Evolutionary conservation across 805 yeast species (phyloP), one percentile per base, ranked within the genome.

Genomic region (Candida chauliodis): DNA sequence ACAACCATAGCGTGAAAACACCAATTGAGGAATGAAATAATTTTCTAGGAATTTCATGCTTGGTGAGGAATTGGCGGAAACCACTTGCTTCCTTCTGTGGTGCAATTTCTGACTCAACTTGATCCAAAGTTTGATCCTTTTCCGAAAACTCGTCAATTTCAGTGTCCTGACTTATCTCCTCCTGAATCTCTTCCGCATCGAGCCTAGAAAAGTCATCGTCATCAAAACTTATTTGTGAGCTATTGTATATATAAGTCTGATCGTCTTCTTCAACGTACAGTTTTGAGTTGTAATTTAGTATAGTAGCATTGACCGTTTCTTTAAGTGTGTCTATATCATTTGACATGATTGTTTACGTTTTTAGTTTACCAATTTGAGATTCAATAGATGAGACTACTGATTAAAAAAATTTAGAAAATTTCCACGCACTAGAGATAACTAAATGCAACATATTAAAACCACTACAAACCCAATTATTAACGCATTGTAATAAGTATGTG

Each of bases 11-110:
- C 2, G 97, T 81, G 30, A 90, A 49, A 46, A 89, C 74, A 0
- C 97, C 99, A 34, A 90, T 88, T 1, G 93, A 83, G 7, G 91
- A 84, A 58, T 93, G 99, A 43, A 93, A 78, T 3, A 76, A 63
- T 59, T 93, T 93, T 52, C 99, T 76, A 4, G 95, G 95, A 13
- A 93, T 67, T 61, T 93, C 99, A 55, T 93, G 89, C 52, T 84
- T 84, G 25, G 81, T 76, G 36, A 83, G 61, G 51, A 82, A 80
- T 41, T 40, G 25, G 24, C 51, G 47, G 25, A 48, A 37, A 22
- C 15, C 19, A 5, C 25, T 24, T n/a, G 28, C 7, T 15, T 15
- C 17, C 13, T 40, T 34, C n/a, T 9, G 38, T 11, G 9, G 13
- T 15, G 28, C 13, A 27, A 11, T 11, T 8, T 17, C 13, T n/a